A percentile compares a stretch with the other conserved stretches of the same genome.
Evolutionary conservation across 495 filamentous ascomycete genomes (phyloP).

Genomic region (Penicillium tannophilum): DNA sequence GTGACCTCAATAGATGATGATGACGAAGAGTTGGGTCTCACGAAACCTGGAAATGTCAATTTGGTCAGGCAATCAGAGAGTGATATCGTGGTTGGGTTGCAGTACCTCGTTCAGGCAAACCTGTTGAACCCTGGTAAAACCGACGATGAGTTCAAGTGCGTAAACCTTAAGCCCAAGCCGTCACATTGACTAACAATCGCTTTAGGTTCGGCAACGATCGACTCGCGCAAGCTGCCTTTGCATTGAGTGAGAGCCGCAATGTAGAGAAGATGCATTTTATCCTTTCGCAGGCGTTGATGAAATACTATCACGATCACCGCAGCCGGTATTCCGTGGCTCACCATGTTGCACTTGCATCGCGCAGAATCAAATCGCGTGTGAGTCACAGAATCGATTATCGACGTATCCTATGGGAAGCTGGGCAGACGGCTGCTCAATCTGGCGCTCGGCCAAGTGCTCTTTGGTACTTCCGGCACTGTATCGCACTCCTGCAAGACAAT

Average conservation of each 20-base stretch:
- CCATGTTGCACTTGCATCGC: slow-evolving; percentile 73
- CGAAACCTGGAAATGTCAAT: slow-evolving; percentile 34
- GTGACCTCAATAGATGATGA: slow-evolving; percentile 49
- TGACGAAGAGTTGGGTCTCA: slow-evolving; percentile 37
- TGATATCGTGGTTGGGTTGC: slow-evolving; percentile 72
- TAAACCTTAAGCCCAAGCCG: not conserved
- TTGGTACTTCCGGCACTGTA: slow-evolving; percentile 73
- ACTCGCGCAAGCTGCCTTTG: slow-evolving; percentile 73
- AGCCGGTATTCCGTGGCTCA: slow-evolving; percentile 69
- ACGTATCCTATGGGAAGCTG: slow-evolving; percentile 73
- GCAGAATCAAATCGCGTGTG: slow-evolving; percentile 68
- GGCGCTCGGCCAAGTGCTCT: slow-evolving; percentile 78
- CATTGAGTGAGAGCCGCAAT: slow-evolving; percentile 66
- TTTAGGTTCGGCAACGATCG: slow-evolving; percentile 79
- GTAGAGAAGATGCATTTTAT: slow-evolving; percentile 83
- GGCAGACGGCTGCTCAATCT: slow-evolving; percentile 72
- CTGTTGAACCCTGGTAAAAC: slow-evolving; percentile 73
- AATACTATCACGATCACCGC: slow-evolving; percentile 61
- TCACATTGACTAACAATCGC: slow-evolving; percentile 9
- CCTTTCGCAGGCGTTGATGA: slow-evolving; percentile 76
- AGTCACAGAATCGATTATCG: slow-evolving; percentile 63
- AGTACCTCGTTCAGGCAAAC: slow-evolving; percentile 74
- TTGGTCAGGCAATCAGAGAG: slow-evolving; percentile 40
- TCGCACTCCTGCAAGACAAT: slow-evolving; percentile 74
- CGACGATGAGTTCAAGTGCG: slow-evolving; percentile 69